These are phyloP conservation scores for Fusarium tricinctum DNA, from an alignment of 2,329 filamentous ascomycete genomes.

Conservation along the genomic window DNA sequence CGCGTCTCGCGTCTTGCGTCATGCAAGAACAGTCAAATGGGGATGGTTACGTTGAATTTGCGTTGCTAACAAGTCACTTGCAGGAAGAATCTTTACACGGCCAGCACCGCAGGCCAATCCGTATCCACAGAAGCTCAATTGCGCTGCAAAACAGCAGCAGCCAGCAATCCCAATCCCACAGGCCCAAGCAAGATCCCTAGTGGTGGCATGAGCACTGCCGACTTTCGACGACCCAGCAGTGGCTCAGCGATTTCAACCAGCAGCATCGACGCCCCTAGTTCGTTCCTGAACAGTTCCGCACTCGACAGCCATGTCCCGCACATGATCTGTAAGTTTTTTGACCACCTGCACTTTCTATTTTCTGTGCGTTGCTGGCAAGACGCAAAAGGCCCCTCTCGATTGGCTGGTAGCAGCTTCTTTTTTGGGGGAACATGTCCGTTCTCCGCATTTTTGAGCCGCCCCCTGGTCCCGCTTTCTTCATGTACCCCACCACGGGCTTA, in stretches of 20 bases:
- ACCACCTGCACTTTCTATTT: constrained; percentile 16
- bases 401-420: constrained; percentile 29
- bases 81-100: constrained; percentile 62
- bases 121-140: constrained; percentile 62
- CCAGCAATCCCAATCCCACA: constrained; percentile 48
- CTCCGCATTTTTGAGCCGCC: constrained; percentile 49
- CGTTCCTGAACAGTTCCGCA: constrained; percentile 48
- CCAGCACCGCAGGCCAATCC: constrained; percentile 55
- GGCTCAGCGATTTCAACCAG: constrained; percentile 53
- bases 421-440: constrained; percentile 47
- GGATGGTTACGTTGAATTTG: constrained; percentile 16
- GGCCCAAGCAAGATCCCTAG: constrained; percentile 22
- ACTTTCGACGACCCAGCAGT: constrained; percentile 57
- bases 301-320: constrained; percentile 62
- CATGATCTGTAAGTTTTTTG: constrained; percentile 62
- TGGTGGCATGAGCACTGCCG: constrained; percentile 51
- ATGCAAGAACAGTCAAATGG: constrained; percentile 16
- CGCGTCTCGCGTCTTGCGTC: constrained; percentile 39
- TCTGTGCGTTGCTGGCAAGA: constrained; percentile 33
- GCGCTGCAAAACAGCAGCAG: constrained; percentile 57
- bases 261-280: constrained; percentile 49
- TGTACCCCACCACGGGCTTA: constrained; percentile 44
- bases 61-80: constrained; percentile 46
- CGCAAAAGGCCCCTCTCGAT: constrained; percentile 20
- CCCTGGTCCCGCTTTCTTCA: constrained; percentile 36